Conservation (phyloP, 2,329 filamentous ascomycete species). For the Pseudocercospora macadamiae region DNA sequence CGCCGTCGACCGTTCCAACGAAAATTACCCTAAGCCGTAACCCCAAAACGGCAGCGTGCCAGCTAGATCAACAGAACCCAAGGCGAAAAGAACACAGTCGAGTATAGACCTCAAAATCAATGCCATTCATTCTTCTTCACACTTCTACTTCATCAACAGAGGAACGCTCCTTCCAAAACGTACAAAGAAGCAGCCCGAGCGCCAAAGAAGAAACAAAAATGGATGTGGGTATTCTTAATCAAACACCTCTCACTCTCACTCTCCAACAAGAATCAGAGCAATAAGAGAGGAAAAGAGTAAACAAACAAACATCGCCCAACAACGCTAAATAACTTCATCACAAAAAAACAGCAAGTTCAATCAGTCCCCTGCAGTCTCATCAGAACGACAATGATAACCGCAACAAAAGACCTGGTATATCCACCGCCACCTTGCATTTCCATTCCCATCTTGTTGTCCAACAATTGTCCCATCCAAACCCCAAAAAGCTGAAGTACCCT, state of each 20-base stretch:
- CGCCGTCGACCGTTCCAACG: too few species aligned
- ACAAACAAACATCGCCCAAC: neutral
- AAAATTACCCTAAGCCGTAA: too few species aligned
- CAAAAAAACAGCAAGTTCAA: too few species aligned
- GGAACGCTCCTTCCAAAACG: too few species aligned
- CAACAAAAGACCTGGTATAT: neutral
- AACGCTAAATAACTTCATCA: constrained; percentile 7
- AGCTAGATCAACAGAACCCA: neutral
- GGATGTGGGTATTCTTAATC: neutral
- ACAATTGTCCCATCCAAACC: constrained; percentile 1
- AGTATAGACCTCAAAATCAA: neutral
- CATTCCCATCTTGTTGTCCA: neutral
- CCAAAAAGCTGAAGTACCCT: neutral
- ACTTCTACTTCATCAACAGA: neutral
- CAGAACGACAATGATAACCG: neutral
- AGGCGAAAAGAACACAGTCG: neutral
- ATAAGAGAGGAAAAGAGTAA: neutral
- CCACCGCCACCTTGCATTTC: neutral
- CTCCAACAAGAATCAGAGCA: neutral
- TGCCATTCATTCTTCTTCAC: neutral
- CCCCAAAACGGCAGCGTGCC: too few species aligned
- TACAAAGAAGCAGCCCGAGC: too few species aligned
- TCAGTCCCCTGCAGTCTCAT: neutral
- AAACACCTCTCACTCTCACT: neutral
- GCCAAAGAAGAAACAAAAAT: too few species aligned